These are phyloP conservation scores for Tympanopsis confertula DNA, from an alignment of 2,329 filamentous ascomycete genomes.

Conservation along the genomic window DNA sequence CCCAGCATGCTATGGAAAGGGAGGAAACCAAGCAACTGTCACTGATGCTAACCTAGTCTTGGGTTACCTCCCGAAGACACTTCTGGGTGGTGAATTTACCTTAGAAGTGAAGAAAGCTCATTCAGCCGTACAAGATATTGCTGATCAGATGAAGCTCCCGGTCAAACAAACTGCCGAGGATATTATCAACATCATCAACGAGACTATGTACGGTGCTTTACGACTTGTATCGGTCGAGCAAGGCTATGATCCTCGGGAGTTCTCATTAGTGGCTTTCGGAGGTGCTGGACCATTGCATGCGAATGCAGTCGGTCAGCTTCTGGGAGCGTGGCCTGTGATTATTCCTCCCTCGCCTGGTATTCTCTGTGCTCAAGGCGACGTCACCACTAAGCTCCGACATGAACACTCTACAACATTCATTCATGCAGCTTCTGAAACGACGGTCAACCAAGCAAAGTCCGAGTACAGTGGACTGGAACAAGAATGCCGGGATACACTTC, in stretches of 20 bases:
- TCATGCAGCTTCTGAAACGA: conserved; percentile 21
- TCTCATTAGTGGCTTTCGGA: conserved; percentile 36
- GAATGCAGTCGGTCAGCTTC: conserved; percentile 33
- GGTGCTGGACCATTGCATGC: conserved; percentile 38
- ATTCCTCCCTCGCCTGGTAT: conserved; percentile 35
- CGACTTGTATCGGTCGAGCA: conserved; percentile 37
- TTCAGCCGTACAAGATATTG: conserved; percentile 26
- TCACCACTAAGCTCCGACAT: conserved; percentile 33
- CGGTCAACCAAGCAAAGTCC: conserved; percentile 16
- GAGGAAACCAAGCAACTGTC: conserved; percentile 30
- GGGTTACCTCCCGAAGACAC: conserved; percentile 30
- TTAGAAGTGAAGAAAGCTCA: conserved; percentile 29
- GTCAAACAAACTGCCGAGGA: conserved; percentile 29
- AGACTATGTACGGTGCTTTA: conserved; percentile 37
- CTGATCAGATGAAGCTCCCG: conserved; percentile 29
- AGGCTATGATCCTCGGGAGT: conserved; percentile 35
- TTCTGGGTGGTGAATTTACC: conserved; percentile 31
- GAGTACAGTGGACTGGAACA: conserved; percentile 21
- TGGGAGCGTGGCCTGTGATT: conserved; percentile 39
- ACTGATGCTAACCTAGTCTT: conserved; percentile 34
- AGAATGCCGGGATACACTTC: conserved; percentile 23
- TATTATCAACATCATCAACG: conserved; percentile 34
- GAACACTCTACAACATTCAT: conserved; percentile 32
- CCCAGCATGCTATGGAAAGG: conserved; percentile 34
- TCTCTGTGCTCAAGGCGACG: conserved; percentile 35